A percentile compares a stretch with the other conserved stretches of the same genome.
Conservation (phyloP, 78 protist genomes). For the Tieghemostelium lacteum region DNA sequence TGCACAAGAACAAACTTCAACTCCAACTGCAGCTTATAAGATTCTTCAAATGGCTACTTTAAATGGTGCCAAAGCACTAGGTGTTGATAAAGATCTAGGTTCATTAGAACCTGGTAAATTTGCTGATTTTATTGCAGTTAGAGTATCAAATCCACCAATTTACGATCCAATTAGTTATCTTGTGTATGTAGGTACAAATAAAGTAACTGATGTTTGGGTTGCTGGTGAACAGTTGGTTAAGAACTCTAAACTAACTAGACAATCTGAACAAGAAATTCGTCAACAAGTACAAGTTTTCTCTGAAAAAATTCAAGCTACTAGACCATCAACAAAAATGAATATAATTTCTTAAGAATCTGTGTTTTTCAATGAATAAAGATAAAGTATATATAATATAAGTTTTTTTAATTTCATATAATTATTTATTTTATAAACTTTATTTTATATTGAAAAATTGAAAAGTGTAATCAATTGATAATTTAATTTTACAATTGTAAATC, state of each 20-base stretch:
- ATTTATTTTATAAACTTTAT: too few relatives aligned
- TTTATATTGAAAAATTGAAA: too few relatives aligned
- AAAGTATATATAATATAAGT: too few relatives aligned
- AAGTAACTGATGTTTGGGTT: slow-evolving; percentile 76
- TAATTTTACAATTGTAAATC: too few relatives aligned
- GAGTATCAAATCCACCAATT: slow-evolving; percentile 47
- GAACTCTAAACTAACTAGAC: neutral
- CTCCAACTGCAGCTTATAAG: slow-evolving; percentile 10
- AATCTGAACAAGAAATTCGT: slow-evolving; percentile 23
- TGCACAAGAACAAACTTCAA: neutral
- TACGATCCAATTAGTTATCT: slow-evolving; percentile 74
- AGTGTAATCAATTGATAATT: too few relatives aligned
- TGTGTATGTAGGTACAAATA: slow-evolving; percentile 79
- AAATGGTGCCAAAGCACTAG: slow-evolving; percentile 84
- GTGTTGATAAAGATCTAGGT: slow-evolving; percentile 77
- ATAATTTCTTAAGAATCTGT: slow-evolving; percentile 38
- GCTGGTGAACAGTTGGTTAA: slow-evolving; percentile 45
- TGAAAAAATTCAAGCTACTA: slow-evolving; percentile 13
- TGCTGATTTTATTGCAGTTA: slow-evolving; percentile 78
- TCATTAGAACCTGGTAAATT: slow-evolving; percentile 64
- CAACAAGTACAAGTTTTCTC: slow-evolving; percentile 1
- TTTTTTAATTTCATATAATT: too few relatives aligned
- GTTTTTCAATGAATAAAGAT: too few relatives aligned
- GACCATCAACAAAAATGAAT: slow-evolving; percentile 41
- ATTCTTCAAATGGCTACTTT: slow-evolving; percentile 54